These are phyloP conservation scores for Cudoniella acicularis DNA, from an alignment of 495 filamentous ascomycete species.

Conservation along the genomic window DNA sequence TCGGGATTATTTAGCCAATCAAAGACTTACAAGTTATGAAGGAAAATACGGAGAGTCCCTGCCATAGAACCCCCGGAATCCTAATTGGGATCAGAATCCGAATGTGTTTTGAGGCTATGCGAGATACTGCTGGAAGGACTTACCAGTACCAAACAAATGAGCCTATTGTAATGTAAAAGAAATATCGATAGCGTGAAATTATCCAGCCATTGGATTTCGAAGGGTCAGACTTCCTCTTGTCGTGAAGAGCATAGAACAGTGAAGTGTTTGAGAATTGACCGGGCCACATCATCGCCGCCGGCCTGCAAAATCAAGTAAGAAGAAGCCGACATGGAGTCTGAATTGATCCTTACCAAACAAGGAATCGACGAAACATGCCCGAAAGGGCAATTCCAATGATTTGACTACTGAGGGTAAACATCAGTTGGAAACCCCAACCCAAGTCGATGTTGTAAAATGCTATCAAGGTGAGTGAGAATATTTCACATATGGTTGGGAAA, in stretches of 20 bases:
- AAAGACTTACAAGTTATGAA: conserved; percentile 49
- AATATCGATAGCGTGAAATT: conserved; percentile 61
- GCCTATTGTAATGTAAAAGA: conserved; percentile 54
- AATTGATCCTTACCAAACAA: conserved; percentile 42
- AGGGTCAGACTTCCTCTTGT: conserved; percentile 55
- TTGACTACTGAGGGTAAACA: conserved; percentile 67
- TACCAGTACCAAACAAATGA: conserved; percentile 59
- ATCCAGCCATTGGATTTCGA: conserved; percentile 58
- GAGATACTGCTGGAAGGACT: conserved; percentile 29
- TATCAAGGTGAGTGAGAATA: conserved; percentile 21
- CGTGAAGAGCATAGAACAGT: conserved; percentile 70
- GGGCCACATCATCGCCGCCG: conserved; percentile 75
- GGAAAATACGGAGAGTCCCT: conserved; percentile 56
- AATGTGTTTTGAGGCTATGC: conserved; percentile 57
- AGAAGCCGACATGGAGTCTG: background rate
- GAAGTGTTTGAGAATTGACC: conserved; percentile 58
- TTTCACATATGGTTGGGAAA: conserved; percentile 32
- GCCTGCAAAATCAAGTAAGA: conserved; percentile 17
- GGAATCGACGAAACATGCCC: conserved; percentile 60
- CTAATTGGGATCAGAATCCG: background rate
- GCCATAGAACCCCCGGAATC: conserved; percentile 46
- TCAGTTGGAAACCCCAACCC: conserved; percentile 60
- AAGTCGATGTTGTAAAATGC: conserved; percentile 69
- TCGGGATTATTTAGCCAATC: background rate
- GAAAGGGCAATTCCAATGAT: conserved; percentile 70